These are phyloP conservation scores for Trifolium dubium DNA, from an alignment of 306 rosid genomes.

Conservation along the genomic window DNA sequence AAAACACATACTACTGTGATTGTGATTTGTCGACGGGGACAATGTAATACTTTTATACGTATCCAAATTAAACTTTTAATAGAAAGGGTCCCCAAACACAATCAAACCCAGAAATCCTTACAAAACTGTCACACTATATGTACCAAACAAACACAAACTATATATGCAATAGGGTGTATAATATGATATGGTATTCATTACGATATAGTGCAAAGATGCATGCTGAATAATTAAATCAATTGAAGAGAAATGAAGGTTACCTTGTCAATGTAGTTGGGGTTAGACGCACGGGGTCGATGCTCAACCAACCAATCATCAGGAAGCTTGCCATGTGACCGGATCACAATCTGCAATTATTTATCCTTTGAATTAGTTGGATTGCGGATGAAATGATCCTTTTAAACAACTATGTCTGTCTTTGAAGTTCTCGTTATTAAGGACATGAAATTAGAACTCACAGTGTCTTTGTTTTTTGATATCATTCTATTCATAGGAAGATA, in stretches of 20 bases:
- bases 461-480: slow-evolving; percentile 34
- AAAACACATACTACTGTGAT: too few species aligned
- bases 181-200: neutral
- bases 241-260: neutral
- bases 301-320: neutral
- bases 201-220: neutral
- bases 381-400: too few species aligned
- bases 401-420: too few species aligned
- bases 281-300: neutral
- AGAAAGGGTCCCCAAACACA: neutral
- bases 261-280: neutral
- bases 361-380: neutral
- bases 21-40: too few species aligned
- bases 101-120: neutral
- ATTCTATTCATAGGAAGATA: neutral
- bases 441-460: slow-evolving; percentile 46
- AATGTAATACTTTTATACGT: too few species aligned
- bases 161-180: neutral
- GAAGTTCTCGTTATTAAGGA: too few species aligned
- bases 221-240: neutral
- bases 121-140: neutral
- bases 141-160: neutral
- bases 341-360: slow-evolving; percentile 31
- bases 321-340: neutral
- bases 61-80: too few species aligned